These are phyloP conservation scores for Tuber melanosporum DNA, from an alignment of 495 filamentous ascomycete species.

Conservation along the genomic window DNA sequence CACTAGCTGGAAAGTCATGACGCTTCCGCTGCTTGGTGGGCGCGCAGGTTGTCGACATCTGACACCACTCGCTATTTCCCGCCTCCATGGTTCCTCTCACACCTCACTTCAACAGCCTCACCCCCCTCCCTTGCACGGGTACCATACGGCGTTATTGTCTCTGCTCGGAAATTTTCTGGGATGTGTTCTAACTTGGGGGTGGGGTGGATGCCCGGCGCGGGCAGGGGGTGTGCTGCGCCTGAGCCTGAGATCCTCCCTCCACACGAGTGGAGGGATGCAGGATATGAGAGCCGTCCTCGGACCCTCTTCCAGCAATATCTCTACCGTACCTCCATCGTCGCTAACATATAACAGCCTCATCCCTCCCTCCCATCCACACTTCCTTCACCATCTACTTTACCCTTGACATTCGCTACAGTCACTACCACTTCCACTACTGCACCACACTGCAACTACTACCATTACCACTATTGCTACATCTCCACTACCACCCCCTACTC, in stretches of 20 bases:
- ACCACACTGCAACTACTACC: background rate
- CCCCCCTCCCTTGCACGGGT: slow-evolving; percentile 22
- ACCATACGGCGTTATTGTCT: slow-evolving; percentile 4
- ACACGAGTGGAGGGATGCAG: slow-evolving; percentile 21
- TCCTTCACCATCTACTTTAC: slow-evolving; percentile 17
- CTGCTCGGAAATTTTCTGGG: slow-evolving; percentile 32
- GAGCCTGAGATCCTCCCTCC: slow-evolving; percentile 17
- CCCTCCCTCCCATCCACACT: slow-evolving; percentile 17
- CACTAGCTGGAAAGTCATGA: background rate
- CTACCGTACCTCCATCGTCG: slow-evolving; percentile 16
- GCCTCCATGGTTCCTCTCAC: slow-evolving; percentile 38
- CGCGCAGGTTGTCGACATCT: slow-evolving; percentile 28
- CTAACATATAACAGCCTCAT: slow-evolving; percentile 33
- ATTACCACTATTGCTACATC: slow-evolving; percentile 3
- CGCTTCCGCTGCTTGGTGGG: slow-evolving; percentile 27
- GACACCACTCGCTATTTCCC: slow-evolving; percentile 39
- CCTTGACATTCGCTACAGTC: slow-evolving; percentile 2
- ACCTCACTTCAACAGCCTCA: slow-evolving; percentile 32
- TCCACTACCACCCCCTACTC: background rate
- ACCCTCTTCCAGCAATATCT: slow-evolving; percentile 24
- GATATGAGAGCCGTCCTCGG: slow-evolving; percentile 35
- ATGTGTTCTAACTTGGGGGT: slow-evolving; percentile 34
- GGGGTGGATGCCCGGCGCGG: slow-evolving; percentile 11
- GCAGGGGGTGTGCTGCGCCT: slow-evolving; percentile 24
- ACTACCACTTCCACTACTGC: background rate